A percentile compares a stretch with the other conserved stretches of the same genome.
Conservation (phyloP, 345 rosid genomes). For the Pugionium cornutum region DNA sequence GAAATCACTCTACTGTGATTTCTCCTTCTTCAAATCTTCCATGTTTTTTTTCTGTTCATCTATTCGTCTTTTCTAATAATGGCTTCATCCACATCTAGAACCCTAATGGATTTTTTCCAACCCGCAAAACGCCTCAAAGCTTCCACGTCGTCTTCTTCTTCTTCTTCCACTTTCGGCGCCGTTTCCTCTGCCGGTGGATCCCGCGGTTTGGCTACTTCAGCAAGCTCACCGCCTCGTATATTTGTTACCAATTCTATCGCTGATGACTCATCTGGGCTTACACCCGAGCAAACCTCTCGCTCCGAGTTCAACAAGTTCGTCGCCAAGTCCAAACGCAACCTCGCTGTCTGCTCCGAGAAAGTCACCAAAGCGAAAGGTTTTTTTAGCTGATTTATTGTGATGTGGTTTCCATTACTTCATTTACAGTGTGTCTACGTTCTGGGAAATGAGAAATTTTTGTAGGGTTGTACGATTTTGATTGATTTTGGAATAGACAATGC, state of each 20-base stretch:
- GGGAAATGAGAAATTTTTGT: neutral
- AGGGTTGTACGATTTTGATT: neutral
- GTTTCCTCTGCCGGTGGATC: slow-evolving; percentile 27
- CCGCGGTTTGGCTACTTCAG: slow-evolving; percentile 17
- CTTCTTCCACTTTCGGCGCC: slow-evolving; percentile 33
- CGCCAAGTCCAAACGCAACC: slow-evolving; percentile 70
- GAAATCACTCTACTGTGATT: no score
- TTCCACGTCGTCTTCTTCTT: slow-evolving; percentile 36
- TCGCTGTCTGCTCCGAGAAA: slow-evolving; percentile 59
- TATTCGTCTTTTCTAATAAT: no score
- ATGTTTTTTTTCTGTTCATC: no score
- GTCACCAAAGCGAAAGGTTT: slow-evolving; percentile 61
- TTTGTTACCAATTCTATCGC: slow-evolving; percentile 21
- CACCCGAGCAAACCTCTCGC: slow-evolving; percentile 56
- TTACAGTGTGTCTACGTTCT: slow-evolving; percentile 11
- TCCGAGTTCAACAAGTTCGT: slow-evolving; percentile 59
- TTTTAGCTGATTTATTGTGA: neutral
- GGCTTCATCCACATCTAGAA: slow-evolving; percentile 60
- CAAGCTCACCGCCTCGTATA: slow-evolving; percentile 34
- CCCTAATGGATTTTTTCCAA: slow-evolving; percentile 64
- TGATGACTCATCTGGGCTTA: slow-evolving; percentile 46
- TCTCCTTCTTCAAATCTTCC: no score
- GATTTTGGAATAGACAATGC: slow-evolving; percentile 15
- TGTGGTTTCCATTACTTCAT: slow-evolving; percentile 4
- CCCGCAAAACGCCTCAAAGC: slow-evolving; percentile 73